Evolutionary conservation across 306 rosid genomes (phyloP).

Genomic region (Cicer yamashitae): DNA sequence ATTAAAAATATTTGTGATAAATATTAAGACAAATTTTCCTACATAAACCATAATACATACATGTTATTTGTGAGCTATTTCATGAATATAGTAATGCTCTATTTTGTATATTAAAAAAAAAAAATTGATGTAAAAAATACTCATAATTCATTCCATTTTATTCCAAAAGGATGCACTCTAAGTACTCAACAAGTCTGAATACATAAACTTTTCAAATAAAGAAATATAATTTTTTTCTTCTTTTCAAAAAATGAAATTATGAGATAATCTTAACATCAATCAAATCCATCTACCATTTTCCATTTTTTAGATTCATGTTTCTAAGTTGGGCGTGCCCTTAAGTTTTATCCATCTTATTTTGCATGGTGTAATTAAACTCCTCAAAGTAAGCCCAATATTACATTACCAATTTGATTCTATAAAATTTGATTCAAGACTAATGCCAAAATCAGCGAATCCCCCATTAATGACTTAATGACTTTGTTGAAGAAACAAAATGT

Average conservation of each 20-base stretch:
- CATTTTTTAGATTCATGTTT: background rate
- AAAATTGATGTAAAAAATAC: too few relatives aligned
- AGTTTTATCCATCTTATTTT: background rate
- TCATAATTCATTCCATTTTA: too few relatives aligned
- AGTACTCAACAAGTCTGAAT: too few relatives aligned
- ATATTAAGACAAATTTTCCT: too few relatives aligned
- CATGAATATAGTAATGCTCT: too few relatives aligned
- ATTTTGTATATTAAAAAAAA: too few relatives aligned
- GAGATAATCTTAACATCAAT: background rate
- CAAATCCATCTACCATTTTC: background rate
- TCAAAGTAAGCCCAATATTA: background rate
- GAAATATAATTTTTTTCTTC: background rate
- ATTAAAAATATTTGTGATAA: too few relatives aligned
- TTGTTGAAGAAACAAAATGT: background rate
- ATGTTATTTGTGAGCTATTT: too few relatives aligned
- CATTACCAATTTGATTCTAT: background rate
- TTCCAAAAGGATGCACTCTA: too few relatives aligned
- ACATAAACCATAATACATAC: too few relatives aligned
- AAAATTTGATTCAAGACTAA: background rate
- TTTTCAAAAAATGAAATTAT: constrained; percentile 6
- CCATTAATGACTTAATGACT: constrained; percentile 1
- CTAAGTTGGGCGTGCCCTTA: background rate
- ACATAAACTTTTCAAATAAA: too few relatives aligned
- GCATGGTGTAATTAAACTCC: background rate
- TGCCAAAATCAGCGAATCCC: background rate